Base-by-base conservation (phyloP, 177 flowering plant genomes). In the Vitis hybrid region DNA sequence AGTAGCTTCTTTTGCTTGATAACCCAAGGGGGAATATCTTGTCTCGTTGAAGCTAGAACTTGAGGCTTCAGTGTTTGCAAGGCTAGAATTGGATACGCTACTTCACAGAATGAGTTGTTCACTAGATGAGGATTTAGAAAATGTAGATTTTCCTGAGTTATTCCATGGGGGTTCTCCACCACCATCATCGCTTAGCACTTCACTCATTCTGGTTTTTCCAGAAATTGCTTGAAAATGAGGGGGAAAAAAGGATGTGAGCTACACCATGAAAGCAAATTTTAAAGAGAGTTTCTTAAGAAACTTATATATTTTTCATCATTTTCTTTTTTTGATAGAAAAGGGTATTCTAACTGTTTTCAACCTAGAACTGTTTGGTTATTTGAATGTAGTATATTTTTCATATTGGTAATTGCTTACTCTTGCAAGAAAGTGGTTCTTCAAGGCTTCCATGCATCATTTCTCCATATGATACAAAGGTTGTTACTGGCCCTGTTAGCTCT, bases 401-500 rank as follows among this genome's bases (percentile, higher is more conserved):
- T 15, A 4, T 54, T 15, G 26, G 15, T 56, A 39, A 22, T 68
- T 57, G 70, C 82, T 83, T 80, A 87, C 89, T 71, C 14, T 7
- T 57, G 0, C 77, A 68, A 64, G 78, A 69, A 52, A 66, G 18
- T 57, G 77, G 77, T 53, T 72, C 73, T 0, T 0, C 79, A 51
- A 77, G 68, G 22, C 66, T 70, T 73, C 82, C 87, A n/a, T 84
- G 85, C 59, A 84, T 66, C 88, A 82, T 86, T 73, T 81, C 83
- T 51, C 77, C 84, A 68, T 88, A 86, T 4, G 71, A 71, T 26
- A 87, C 80, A 4, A 31, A 52, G 59, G 1, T 18, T 65, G n/a
- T 45, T 68, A 69, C 77, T 67, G 82, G 81, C 13, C 76, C 84
- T 76, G 82, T 79, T 64, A 88, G 61, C 61, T 71, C 16, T 74